Evolutionary conservation across 345 rosid genomes (phyloP), one percentile per base, ranked within the genome.

Genomic region (Citrus hindsii): DNA sequence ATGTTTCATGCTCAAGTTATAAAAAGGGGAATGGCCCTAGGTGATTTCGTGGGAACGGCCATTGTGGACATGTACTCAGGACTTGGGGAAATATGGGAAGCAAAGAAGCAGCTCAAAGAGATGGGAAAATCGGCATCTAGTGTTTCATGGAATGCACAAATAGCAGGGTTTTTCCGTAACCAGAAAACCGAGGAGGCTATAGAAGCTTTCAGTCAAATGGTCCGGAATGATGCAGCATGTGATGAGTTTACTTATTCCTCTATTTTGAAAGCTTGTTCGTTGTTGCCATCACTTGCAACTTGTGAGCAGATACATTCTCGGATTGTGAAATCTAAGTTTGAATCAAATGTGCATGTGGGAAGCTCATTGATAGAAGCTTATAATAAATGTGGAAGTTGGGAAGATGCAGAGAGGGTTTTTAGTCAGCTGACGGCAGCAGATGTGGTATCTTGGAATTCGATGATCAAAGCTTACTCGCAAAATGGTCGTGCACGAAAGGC

Each of bases 291-390:
- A 60, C 69, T 79, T 58, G 63, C 72, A 22, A 72, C 71, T 61
- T 83, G 78, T 69, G 77, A 76, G 80, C 81, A 82, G 38, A 68
- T 78, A 69, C 84, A 82, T 74, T 33, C 76, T 55, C 55, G 2
- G 69, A 22, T 69, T 22, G 67, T 74, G 53, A 78, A 78, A 69
- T 32, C 76, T 27, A 82, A 63, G 63, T 74, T 74, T 30, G 73
- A 51, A 35, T 66, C 60, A 18, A 76, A 79, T 60, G 30, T n/a
- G 21, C 85, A 79, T 4, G 80, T 83, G 5, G 80, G 80, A 28
- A 79, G 85, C 74, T 79, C 78, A 51, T 69, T 83, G 70, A 73
- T 83, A 67, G 80, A 83, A 67, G 83, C 76, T 66, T 83, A 83
- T 73, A 73, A 82, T 25, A 68, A 69, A 40, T 79, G 78, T 61